A percentile compares a stretch with the other conserved stretches of the same genome.
phyloP scores from a whole-genome alignment of 257 asterid genomes.

The Handroanthus guayacan region DNA sequence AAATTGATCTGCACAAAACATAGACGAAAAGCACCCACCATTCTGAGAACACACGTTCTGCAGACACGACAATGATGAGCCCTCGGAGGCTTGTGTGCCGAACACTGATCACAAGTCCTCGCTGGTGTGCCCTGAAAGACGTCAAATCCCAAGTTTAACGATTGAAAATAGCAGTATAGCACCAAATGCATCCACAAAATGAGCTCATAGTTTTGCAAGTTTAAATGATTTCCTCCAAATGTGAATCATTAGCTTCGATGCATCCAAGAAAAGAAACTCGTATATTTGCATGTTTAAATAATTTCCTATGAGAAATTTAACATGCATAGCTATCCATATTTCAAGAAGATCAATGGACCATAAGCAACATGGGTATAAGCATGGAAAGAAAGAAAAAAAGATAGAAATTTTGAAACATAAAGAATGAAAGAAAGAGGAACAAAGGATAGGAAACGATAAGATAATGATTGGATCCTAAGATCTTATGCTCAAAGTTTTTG shows the following conservation, averaged over 20 bases:
- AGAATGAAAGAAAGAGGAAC: neutral
- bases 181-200: conserved; percentile 26
- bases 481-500: neutral
- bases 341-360: neutral
- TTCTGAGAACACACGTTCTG: conserved; percentile 87
- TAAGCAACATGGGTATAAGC: neutral
- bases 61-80: conserved; percentile 98
- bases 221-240: conserved; percentile 8
- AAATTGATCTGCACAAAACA: neutral
- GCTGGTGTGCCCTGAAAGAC: conserved; percentile 46
- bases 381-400: neutral
- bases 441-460: neutral
- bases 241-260: neutral
- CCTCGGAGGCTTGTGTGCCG: conserved; percentile 81
- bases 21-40: conserved; percentile 67
- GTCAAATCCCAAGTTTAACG: conserved; percentile 33
- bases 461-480: neutral
- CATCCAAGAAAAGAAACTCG: too few species aligned
- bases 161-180: conserved; percentile 5
- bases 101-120: conserved; percentile 78
- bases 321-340: neutral
- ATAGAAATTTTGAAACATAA: neutral
- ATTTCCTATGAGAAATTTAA: too few species aligned
- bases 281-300: too few species aligned
- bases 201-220: neutral